A percentile compares a stretch with the other conserved stretches of the same genome.
Conservation (phyloP, 2,329 filamentous ascomycete species). For the Neonectria magnoliae region DNA sequence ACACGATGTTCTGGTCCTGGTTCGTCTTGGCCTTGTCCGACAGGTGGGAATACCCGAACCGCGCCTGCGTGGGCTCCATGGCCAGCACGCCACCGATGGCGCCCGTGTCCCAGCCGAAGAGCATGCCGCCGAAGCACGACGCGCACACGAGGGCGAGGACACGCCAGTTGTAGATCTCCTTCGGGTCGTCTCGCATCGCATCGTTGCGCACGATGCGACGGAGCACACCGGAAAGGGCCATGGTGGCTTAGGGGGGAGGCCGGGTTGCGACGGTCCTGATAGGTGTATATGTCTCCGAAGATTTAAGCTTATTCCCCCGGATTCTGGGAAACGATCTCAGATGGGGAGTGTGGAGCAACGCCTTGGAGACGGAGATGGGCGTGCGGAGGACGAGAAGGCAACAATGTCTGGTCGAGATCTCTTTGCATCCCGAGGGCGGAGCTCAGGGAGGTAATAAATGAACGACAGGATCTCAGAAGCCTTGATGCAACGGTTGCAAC, state of each 20-base stretch:
- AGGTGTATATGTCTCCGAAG: neutral
- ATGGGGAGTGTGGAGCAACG: conserved; percentile 5
- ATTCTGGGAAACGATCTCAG: conserved; percentile 6
- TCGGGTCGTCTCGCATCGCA: conserved; percentile 74
- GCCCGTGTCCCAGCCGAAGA: conserved; percentile 65
- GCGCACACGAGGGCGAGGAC: conserved; percentile 71
- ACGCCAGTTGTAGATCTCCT: conserved; percentile 76
- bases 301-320: conserved; percentile 35
- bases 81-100: conserved; percentile 75
- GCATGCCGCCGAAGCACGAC: conserved; percentile 73
- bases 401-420: neutral
- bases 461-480: conserved; percentile 19
- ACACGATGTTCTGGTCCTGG: conserved; percentile 73
- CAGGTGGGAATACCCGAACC: conserved; percentile 47
- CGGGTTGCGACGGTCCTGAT: neutral
- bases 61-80: conserved; percentile 65
- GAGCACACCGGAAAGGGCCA: conserved; percentile 58
- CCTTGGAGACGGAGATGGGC: neutral
- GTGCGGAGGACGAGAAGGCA: neutral
- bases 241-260: conserved; percentile 36
- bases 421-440: conserved; percentile 28
- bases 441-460: conserved; percentile 37
- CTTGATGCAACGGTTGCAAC: conserved; percentile 1
- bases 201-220: conserved; percentile 72
- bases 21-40: conserved; percentile 54